phyloP scores from a whole-genome alignment of 2,329 filamentous ascomycete genomes.

The Calycina herbarum region DNA sequence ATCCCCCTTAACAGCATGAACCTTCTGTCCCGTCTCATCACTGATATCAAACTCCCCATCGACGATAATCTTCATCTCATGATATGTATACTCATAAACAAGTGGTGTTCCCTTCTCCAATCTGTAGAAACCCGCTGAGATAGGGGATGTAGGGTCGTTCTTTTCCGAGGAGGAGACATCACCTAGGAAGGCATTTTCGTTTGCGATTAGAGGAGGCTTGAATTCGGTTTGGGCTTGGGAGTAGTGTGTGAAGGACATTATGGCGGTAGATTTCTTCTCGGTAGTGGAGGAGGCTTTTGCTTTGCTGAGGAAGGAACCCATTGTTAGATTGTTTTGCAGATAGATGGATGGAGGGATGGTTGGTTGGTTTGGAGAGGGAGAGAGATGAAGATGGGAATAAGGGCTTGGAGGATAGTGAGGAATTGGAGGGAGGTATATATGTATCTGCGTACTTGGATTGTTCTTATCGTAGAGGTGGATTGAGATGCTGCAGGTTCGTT shows the following conservation, averaged over 20 bases:
- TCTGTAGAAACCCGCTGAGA: constrained; percentile 60
- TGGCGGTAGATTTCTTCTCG: constrained; percentile 6
- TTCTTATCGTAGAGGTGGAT: not conserved
- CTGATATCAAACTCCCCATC: constrained; percentile 61
- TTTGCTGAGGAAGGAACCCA: constrained; percentile 37
- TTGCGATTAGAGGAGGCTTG: constrained; percentile 61
- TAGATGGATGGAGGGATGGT: not conserved
- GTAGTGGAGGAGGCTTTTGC: constrained; percentile 14
- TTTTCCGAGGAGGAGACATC: constrained; percentile 50
- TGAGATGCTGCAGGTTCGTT: not conserved
- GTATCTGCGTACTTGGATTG: not conserved
- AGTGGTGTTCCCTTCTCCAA: constrained; percentile 62
- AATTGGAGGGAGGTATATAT: not conserved
- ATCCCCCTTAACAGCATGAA: constrained; percentile 59
- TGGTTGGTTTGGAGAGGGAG: not conserved
- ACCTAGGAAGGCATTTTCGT: constrained; percentile 62
- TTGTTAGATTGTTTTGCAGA: constrained; percentile 28
- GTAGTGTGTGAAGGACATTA: constrained; percentile 43
- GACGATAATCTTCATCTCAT: constrained; percentile 68
- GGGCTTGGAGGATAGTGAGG: no score
- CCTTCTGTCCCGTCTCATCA: constrained; percentile 57
- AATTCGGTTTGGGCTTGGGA: constrained; percentile 54
- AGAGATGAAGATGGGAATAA: not conserved
- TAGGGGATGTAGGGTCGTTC: constrained; percentile 51
- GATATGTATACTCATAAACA: constrained; percentile 63